These are phyloP conservation scores for Aegilops sharonensis DNA, from an alignment of 176 grass and related monocot genomes.

Conservation along the genomic window DNA sequence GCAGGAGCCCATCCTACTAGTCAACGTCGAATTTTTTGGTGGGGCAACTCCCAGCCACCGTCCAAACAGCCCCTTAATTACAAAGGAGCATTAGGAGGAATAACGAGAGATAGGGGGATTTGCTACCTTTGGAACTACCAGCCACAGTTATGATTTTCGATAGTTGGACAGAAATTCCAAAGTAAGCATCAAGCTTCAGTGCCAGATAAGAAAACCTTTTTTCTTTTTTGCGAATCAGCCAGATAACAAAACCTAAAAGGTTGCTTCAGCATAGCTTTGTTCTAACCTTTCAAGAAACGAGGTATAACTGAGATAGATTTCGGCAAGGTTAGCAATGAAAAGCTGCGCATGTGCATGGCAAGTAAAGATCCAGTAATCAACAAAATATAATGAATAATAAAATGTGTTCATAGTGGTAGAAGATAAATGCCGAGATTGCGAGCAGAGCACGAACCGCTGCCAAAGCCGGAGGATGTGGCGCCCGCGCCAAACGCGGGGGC, in stretches of 20 bases:
- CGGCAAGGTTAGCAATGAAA: neutral
- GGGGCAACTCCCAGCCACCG: neutral
- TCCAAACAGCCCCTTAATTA: neutral
- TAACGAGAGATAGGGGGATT: neutral
- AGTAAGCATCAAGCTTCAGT: neutral
- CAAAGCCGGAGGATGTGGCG: conserved; percentile 54
- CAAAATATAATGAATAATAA: neutral
- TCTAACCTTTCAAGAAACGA: neutral
- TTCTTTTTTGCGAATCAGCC: neutral
- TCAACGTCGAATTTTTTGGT: neutral
- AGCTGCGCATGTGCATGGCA: neutral
- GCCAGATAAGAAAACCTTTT: neutral
- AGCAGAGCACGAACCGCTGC: conserved; percentile 37
- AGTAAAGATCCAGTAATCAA: neutral
- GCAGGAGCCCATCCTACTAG: neutral
- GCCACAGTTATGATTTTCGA: neutral
- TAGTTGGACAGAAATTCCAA: neutral
- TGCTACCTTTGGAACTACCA: neutral
- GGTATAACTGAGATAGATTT: neutral
- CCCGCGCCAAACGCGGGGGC: conserved; percentile 49
- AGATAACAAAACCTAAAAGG: neutral
- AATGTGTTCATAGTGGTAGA: neutral
- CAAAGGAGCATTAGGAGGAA: neutral
- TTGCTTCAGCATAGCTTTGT: neutral
- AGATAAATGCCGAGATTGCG: neutral